Percentiles rank a stretch among this genome's conserved stretches.
phyloP scores from a whole-genome alignment of 768 basidiomycete species.

The Psilocybe cubensis region DNA sequence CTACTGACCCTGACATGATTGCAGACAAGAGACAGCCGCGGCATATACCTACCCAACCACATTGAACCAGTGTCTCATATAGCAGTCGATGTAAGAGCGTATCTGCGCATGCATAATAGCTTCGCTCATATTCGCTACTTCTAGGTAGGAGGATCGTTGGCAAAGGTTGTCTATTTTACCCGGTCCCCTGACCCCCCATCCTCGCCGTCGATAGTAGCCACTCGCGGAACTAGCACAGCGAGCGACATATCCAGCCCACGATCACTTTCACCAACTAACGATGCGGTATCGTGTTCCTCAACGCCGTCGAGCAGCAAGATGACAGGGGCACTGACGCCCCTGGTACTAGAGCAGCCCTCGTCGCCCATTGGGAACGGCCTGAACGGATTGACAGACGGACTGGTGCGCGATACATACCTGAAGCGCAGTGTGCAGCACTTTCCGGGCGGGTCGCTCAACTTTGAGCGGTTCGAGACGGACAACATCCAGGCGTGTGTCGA shows the following conservation, averaged over 20 bases:
- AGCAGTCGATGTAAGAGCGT: conserved; percentile 85
- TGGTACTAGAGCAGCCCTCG: conserved; percentile 62
- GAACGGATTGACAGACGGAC: conserved; percentile 40
- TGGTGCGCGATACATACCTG: conserved; percentile 67
- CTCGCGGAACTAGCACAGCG: conserved; percentile 55
- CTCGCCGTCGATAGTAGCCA: conserved; percentile 71
- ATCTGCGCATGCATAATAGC: conserved; percentile 7
- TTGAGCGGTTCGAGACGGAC: conserved; percentile 95
- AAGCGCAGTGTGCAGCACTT: conserved; percentile 74
- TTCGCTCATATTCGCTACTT: conserved; percentile 17
- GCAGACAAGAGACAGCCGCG: conserved; percentile 91
- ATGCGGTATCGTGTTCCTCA: conserved; percentile 34
- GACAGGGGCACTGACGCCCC: conserved; percentile 83
- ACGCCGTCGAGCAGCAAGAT: conserved; percentile 40
- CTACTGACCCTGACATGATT: background rate
- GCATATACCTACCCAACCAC: conserved; percentile 97
- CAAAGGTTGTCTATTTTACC: conserved; percentile 98
- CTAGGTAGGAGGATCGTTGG: conserved; percentile 95
- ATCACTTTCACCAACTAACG: conserved; percentile 45
- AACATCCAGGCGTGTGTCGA: conserved; percentile 82
- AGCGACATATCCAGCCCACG: conserved; percentile 50
- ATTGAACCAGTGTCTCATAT: conserved; percentile 98
- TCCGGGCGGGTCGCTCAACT: conserved; percentile 96
- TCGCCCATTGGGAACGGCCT: conserved; percentile 32
- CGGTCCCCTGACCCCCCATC: conserved; percentile 87